These are phyloP conservation scores for Suillus subluteus DNA, from an alignment of 768 basidiomycete genomes.

Conservation along the genomic window DNA sequence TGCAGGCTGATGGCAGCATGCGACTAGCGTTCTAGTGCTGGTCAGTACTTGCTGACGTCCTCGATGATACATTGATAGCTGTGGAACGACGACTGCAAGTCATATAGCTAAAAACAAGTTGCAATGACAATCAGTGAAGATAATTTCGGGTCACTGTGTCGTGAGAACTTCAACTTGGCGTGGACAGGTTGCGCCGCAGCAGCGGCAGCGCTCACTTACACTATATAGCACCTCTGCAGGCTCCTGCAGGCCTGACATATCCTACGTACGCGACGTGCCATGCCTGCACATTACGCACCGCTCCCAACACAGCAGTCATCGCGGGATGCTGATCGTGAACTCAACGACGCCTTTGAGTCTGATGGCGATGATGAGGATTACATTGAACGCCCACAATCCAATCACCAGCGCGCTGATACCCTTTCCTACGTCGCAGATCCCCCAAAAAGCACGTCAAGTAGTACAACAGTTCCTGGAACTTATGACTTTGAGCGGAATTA, in stretches of 20 bases:
- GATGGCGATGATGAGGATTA: slow-evolving; percentile 47
- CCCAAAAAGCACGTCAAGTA: slow-evolving; percentile 13
- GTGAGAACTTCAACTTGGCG: too few species aligned
- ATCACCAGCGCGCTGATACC: slow-evolving; percentile 20
- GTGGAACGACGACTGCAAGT: not conserved
- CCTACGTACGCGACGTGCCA: slow-evolving; percentile 21
- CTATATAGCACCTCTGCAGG: not conserved
- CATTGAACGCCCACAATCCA: slow-evolving; percentile 41
- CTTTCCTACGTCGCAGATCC: slow-evolving; percentile 23
- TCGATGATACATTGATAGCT: not conserved
- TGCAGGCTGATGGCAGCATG: too few species aligned
- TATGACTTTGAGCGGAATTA: slow-evolving; percentile 87
- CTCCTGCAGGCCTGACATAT: not conserved
- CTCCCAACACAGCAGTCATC: slow-evolving; percentile 52
- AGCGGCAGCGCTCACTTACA: not conserved
- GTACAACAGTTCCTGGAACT: slow-evolving; percentile 38
- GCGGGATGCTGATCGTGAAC: slow-evolving; percentile 56
- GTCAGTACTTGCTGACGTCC: not conserved
- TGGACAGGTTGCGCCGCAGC: not conserved
- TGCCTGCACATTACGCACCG: slow-evolving; percentile 57
- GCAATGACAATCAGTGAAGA: not conserved
- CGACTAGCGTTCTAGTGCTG: not conserved
- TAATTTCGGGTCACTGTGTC: not conserved
- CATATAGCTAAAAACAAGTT: too few species aligned
- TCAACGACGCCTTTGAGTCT: slow-evolving; percentile 77